Evolutionary conservation across 202 grass and related monocot species (phyloP).

Genomic region (Carex arenaria): DNA sequence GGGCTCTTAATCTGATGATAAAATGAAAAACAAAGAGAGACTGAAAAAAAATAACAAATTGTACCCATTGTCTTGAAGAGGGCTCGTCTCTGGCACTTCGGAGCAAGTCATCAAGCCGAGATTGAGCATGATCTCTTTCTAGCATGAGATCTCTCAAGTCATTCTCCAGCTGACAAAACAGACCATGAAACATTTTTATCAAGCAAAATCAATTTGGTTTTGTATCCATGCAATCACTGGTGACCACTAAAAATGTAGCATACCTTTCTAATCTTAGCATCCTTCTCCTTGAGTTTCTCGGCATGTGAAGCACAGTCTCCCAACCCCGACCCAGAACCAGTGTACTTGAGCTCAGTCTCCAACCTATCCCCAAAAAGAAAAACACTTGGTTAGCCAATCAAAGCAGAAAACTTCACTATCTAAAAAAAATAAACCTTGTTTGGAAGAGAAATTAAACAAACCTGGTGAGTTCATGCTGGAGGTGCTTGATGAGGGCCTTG

Average conservation of each 20-base stretch:
- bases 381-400: not conserved
- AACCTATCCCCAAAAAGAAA: constrained; percentile 24
- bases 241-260: not conserved
- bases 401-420: constrained; percentile 1
- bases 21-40: not conserved
- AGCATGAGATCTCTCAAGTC: constrained; percentile 67
- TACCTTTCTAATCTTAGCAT: constrained; percentile 77
- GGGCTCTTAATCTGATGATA: not conserved
- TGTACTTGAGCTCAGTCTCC: constrained; percentile 58
- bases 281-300: constrained; percentile 66
- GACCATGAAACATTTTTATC: constrained; percentile 1
- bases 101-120: constrained; percentile 65
- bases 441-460: not conserved
- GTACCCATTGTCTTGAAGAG: constrained; percentile 55
- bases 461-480: constrained; percentile 65
- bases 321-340: constrained; percentile 36
- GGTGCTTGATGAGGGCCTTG: constrained; percentile 77
- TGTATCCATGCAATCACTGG: not conserved
- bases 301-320: constrained; percentile 30
- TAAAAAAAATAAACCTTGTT: not conserved
- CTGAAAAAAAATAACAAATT: not conserved
- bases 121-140: constrained; percentile 64
- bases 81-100: constrained; percentile 40
- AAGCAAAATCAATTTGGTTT: not conserved
- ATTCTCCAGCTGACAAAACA: constrained; percentile 51